Base-by-base conservation (phyloP, 2,329 filamentous ascomycete genomes). In the Grosmannia serpens region DNA sequence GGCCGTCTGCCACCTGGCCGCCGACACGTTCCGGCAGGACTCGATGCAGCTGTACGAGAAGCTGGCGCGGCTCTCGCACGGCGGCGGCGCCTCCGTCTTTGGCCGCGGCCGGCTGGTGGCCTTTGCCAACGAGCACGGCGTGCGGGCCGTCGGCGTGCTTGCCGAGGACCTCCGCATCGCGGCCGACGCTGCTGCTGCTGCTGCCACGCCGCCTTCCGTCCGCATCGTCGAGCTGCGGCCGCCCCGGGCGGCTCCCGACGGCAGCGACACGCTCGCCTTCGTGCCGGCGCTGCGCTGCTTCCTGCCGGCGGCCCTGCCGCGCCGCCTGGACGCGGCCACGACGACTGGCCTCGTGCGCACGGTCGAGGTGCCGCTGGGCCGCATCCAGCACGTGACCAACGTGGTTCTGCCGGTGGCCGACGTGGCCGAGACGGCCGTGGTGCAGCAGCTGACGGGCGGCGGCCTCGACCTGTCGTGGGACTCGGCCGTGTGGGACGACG, bases 211-310 rank as follows among this genome's bases (percentile, higher is more conserved):
- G 38, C 17, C 38, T 2, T 86, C 79, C 9, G 73, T 96, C 17
- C 87, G 90, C 64, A 82, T 96, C 1, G 80, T 94, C 51, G 90
- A 94, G 66, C 84, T 96, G 62, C 85, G 81, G 62, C 81, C 85
- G 1, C 75, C 83, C 46, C 80, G 87, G 59, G 80, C 84, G 59
- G 82, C 83, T 58, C 82, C 90, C 44, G 85, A 91, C 66, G 83
- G 88, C 20, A 89, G 86, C n/a, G 92, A 97, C 67, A 77, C 95
- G 41, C 76, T 99, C 13, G 91, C 94, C 0, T 97, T 91, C 67
- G 73, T 95, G 2, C 81, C 87, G 5, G 74, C 75, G 0, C 89
- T 94, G 69, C 81, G 88, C 17, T 77, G 78, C 49, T 75, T 85
- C 52, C 83, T 95, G 64, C 53, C 47, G 2, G 81, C 85, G 13